These are phyloP conservation scores for Cryptosporidium parvum DNA, from an alignment of 169 alveolate species.

Conservation along the genomic window DNA sequence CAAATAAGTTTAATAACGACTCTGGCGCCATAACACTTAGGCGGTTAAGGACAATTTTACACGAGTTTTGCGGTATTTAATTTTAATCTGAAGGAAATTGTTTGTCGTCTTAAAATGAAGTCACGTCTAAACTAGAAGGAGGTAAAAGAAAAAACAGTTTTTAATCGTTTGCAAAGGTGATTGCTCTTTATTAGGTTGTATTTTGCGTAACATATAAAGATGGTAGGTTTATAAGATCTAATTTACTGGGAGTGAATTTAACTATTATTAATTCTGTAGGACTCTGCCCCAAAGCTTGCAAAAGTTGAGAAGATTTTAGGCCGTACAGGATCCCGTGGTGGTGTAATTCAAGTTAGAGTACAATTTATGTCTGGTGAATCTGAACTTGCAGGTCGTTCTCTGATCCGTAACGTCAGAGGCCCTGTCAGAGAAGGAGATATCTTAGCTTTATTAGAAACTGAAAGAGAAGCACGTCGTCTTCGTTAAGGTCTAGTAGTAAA, in stretches of 20 bases:
- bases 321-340: constrained; percentile 98
- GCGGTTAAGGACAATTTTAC: background rate
- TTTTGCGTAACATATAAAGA: background rate
- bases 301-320: constrained; percentile 95
- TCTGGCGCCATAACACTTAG: background rate
- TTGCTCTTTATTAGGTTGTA: background rate
- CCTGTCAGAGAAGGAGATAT: constrained; percentile 98
- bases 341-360: constrained; percentile 96
- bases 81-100: background rate
- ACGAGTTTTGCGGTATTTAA: constrained; percentile 14
- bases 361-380: constrained; percentile 90
- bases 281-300: constrained; percentile 90
- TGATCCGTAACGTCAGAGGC: constrained; percentile 97
- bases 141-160: background rate
- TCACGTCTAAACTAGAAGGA: constrained; percentile 38
- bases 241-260: background rate
- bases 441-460: constrained; percentile 96
- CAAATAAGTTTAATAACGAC: background rate
- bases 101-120: constrained; percentile 46
- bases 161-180: background rate
- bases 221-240: constrained; percentile 25
- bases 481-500: constrained; percentile 81
- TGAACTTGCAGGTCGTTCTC: constrained; percentile 91
- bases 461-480: constrained; percentile 98
- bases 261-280: constrained; percentile 25